Percentiles rank a stretch among this genome's conserved stretches.
These are phyloP conservation scores for Pestalotiopsis sp. DNA, from an alignment of 2,329 filamentous ascomycete genomes.

Conservation along the genomic window DNA sequence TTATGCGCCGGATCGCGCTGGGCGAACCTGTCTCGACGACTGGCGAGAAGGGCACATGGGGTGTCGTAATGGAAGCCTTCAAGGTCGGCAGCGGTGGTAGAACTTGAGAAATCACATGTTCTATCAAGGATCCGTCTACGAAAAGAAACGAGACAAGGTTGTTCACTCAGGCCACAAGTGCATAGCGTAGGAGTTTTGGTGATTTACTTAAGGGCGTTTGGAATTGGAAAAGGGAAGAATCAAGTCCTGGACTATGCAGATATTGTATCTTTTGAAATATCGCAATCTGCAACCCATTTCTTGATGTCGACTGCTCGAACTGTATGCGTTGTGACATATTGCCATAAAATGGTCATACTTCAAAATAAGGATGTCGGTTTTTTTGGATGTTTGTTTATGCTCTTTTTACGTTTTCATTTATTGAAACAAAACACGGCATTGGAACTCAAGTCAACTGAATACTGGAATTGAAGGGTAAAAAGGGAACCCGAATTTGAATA, in stretches of 20 bases:
- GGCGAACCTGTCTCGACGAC: slow-evolving; percentile 50
- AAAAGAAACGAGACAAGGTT: background rate
- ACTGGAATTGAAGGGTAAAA: background rate
- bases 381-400: no score
- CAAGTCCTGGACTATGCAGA: background rate
- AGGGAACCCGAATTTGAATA: no score
- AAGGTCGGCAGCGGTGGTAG: slow-evolving; percentile 44
- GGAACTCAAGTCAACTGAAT: background rate
- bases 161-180: slow-evolving; percentile 1
- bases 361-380: no score
- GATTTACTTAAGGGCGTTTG: background rate
- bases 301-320: background rate
- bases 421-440: background rate
- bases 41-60: slow-evolving; percentile 51
- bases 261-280: background rate
- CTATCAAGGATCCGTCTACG: background rate
- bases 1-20: slow-evolving; percentile 73
- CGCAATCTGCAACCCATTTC: background rate
- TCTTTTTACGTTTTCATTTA: background rate
- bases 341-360: no score
- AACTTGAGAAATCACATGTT: background rate
- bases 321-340: no score
- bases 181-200: slow-evolving; percentile 33
- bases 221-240: background rate
- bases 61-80: slow-evolving; percentile 53